phyloP scores from a whole-genome alignment of 2,329 filamentous ascomycete genomes.

The Claviceps sorghi region DNA sequence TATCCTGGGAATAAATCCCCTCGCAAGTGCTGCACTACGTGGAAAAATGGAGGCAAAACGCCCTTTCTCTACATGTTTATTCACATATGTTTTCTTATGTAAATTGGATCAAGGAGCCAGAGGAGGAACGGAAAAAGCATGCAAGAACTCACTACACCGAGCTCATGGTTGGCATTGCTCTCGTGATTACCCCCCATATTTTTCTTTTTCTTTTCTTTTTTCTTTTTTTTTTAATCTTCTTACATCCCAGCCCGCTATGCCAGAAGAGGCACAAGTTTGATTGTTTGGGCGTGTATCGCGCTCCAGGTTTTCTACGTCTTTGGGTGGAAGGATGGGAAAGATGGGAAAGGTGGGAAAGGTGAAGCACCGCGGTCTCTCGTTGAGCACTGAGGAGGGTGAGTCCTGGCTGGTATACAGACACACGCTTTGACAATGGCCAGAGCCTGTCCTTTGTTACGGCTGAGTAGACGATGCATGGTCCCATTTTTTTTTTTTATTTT shows the following conservation, averaged over 20 bases:
- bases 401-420: not conserved
- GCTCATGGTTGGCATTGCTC: constrained; percentile 2
- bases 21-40: not conserved
- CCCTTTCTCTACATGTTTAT: not conserved
- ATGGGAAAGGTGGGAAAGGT: not conserved
- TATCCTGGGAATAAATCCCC: not conserved
- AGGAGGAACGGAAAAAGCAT: not conserved
- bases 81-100: constrained; percentile 4
- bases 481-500: not conserved
- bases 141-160: constrained; percentile 1
- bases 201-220: not conserved
- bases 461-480: constrained; percentile 1
- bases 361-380: not conserved
- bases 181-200: not conserved
- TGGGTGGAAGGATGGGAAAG: not conserved
- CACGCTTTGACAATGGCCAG: not conserved
- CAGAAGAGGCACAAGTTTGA: not conserved
- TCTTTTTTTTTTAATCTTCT: not conserved
- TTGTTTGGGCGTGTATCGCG: not conserved
- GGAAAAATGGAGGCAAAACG: not conserved
- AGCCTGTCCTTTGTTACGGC: not conserved
- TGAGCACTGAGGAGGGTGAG: not conserved
- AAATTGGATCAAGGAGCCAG: constrained; percentile 5
- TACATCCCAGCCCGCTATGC: not conserved
- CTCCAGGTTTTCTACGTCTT: not conserved